Percentiles rank a stretch among this genome's conserved stretches.
These are phyloP conservation scores for Mitragyna speciosa DNA, from an alignment of 257 asterid genomes.

Conservation along the genomic window DNA sequence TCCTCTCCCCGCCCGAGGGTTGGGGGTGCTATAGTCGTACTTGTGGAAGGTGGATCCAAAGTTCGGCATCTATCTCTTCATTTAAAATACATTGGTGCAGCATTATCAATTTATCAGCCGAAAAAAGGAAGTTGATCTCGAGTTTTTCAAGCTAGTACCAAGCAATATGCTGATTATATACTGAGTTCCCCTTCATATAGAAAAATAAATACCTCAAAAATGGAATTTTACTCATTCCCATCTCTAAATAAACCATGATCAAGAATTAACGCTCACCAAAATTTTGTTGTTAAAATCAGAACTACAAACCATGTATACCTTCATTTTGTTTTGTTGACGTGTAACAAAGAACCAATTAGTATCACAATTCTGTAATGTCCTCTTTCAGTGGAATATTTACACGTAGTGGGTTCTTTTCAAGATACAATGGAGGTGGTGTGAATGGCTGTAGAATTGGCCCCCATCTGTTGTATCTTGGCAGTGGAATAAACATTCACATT, in stretches of 20 bases:
- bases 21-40: too few relatives aligned
- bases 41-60: too few relatives aligned
- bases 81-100: too few relatives aligned
- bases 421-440: neutral
- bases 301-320: neutral
- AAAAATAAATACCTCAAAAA: neutral
- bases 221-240: too few relatives aligned
- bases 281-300: neutral
- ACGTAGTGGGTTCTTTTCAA: neutral
- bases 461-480: neutral
- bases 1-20: too few relatives aligned
- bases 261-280: neutral
- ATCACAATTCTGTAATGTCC: neutral
- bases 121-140: too few relatives aligned
- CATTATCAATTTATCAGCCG: too few relatives aligned
- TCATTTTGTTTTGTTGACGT: neutral
- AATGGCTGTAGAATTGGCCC: neutral
- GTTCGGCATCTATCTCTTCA: too few relatives aligned
- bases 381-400: neutral
- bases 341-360: neutral
- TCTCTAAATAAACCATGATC: neutral
- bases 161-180: neutral
- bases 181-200: neutral
- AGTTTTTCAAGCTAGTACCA: too few relatives aligned
- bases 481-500: conserved; percentile 6